Evolutionary conservation across 352 stramenopile genomes (phyloP).

Genomic region (Phytophthora rubi): DNA sequence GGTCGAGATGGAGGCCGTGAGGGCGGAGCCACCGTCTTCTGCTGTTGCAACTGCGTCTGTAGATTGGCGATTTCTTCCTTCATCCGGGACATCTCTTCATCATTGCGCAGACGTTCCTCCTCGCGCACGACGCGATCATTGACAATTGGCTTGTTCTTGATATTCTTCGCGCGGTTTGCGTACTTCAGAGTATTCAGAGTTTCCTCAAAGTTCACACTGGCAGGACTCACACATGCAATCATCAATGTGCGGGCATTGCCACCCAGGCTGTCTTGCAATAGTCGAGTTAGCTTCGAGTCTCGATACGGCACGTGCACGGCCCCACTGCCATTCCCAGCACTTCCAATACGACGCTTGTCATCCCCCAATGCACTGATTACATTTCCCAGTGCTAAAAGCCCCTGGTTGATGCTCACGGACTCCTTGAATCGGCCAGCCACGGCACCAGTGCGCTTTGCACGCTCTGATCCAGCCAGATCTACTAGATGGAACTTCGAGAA

Average conservation of each 20-base stretch:
- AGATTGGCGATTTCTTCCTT: conserved; percentile 78
- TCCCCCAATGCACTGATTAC: conserved; percentile 95
- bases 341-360: conserved; percentile 73
- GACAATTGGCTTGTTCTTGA: conserved; percentile 98
- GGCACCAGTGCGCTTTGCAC: conserved; percentile 92
- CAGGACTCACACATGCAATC: conserved; percentile 89
- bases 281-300: conserved; percentile 91
- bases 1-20: conserved; percentile 22
- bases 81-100: conserved; percentile 75
- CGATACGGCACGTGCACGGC: conserved; percentile 88
- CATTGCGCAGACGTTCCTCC: conserved; percentile 58
- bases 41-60: conserved; percentile 68
- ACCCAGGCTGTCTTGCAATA: conserved; percentile 89
- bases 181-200: conserved; percentile 99
- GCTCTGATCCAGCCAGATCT: conserved; percentile 95
- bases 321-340: conserved; percentile 29
- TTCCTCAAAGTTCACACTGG: conserved; percentile 92
- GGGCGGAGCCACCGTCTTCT: conserved; percentile 38
- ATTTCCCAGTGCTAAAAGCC: conserved; percentile 94
- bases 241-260: conserved; percentile 92
- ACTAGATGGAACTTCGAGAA: conserved; percentile 95
- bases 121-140: conserved; percentile 82
- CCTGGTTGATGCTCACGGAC: conserved; percentile 96
- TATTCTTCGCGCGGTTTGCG: conserved; percentile 99
- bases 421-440: conserved; percentile 92